phyloP scores from a whole-genome alignment of 2,329 filamentous ascomycete genomes.

The Lasiodiplodia hormozganensis region DNA sequence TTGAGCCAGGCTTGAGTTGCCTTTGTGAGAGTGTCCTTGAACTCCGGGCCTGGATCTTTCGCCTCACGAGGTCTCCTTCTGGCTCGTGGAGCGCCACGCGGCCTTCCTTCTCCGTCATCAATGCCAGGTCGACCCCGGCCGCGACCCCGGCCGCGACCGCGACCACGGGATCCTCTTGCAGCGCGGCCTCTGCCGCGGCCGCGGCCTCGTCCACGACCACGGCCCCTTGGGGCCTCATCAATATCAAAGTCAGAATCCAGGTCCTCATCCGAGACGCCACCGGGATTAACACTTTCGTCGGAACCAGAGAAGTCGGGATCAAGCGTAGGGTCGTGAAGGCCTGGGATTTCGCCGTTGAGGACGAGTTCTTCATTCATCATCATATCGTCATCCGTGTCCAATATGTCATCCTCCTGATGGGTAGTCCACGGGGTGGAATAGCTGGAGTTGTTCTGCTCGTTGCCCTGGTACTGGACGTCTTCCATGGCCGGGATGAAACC shows the following conservation, averaged over 20 bases:
- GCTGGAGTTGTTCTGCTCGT: constrained; percentile 24
- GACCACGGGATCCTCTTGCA: constrained; percentile 31
- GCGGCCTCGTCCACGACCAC: constrained; percentile 28
- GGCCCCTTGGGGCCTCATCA: constrained; percentile 10
- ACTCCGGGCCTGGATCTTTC: constrained; percentile 73
- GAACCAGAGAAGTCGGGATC: constrained; percentile 47
- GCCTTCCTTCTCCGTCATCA: constrained; percentile 31
- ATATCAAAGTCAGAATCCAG: constrained; percentile 24
- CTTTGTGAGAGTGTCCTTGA: constrained; percentile 70
- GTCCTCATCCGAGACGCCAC: constrained; percentile 20
- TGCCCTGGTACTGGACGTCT: constrained; percentile 37
- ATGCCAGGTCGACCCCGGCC: background rate
- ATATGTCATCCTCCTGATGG: constrained; percentile 18
- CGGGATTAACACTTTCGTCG: constrained; percentile 36
- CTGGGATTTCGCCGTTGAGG: constrained; percentile 34
- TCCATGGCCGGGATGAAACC: constrained; percentile 48
- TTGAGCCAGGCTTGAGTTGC: constrained; percentile 73
- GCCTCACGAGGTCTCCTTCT: constrained; percentile 58
- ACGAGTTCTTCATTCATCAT: constrained; percentile 33
- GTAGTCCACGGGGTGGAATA: constrained; percentile 7
- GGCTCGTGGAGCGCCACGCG: constrained; percentile 35
- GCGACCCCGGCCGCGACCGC: constrained; percentile 35
- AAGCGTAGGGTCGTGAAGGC: constrained; percentile 41
- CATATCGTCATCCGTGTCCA: constrained; percentile 39
- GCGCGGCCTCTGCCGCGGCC: constrained; percentile 14